These are phyloP conservation scores for Suillus subaureus DNA, from an alignment of 768 basidiomycete genomes.

Conservation along the genomic window DNA sequence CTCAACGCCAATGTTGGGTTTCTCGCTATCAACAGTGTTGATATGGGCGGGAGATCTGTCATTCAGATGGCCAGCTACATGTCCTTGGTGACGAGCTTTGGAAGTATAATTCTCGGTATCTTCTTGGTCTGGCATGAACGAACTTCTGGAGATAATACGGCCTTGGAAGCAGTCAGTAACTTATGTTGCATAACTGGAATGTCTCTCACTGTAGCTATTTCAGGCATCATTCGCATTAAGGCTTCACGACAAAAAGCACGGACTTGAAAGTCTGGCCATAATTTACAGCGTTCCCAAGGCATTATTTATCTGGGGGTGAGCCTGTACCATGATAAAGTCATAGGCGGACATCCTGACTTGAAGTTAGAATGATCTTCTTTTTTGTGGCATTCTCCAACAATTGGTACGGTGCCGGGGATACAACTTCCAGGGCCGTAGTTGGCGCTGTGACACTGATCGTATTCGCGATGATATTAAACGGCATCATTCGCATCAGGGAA, in stretches of 20 bases:
- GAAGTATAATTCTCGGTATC: background rate
- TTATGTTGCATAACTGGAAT: background rate
- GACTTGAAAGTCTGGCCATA: background rate
- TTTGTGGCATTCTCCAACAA: background rate
- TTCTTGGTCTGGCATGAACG: background rate
- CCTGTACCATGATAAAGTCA: background rate
- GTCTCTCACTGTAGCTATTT: background rate
- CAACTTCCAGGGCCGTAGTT: background rate
- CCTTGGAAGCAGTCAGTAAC: background rate
- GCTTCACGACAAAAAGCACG: background rate
- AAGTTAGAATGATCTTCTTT: background rate
- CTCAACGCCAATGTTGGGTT: too few species aligned
- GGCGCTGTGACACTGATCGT: background rate
- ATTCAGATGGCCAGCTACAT: background rate
- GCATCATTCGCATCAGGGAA: background rate
- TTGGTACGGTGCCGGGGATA: background rate
- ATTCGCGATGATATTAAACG: background rate
- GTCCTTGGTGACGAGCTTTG: background rate
- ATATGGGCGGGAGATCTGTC: background rate
- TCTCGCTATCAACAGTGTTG: too few species aligned
- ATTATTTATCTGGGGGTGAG: background rate
- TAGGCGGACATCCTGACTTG: background rate
- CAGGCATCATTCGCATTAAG: background rate
- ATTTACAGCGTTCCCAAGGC: background rate
- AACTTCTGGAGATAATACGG: background rate